Percentiles rank a stretch among this genome's conserved stretches.
Conservation (phyloP, 108 stramenopile genomes). For the Nannochloropsis salina region DNA sequence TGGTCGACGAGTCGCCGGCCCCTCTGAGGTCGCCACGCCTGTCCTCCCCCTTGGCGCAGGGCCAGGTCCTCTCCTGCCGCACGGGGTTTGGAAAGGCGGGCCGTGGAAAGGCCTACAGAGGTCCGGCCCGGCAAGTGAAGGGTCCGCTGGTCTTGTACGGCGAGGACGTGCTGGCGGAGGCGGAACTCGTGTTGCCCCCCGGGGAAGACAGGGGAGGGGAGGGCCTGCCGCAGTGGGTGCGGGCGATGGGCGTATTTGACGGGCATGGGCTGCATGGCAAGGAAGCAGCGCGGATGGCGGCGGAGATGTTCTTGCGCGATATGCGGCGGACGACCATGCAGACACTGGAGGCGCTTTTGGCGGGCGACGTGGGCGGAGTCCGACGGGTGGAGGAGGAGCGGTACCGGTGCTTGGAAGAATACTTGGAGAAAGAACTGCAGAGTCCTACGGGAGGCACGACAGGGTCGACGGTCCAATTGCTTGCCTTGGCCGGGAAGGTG, state of each 20-base stretch:
- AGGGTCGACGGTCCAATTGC: background rate
- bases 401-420: background rate
- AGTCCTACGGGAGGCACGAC: background rate
- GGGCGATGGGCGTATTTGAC: background rate
- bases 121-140: background rate
- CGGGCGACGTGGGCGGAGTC: background rate
- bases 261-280: background rate
- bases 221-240: background rate
- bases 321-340: background rate
- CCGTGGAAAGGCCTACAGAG: background rate
- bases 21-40: background rate
- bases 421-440: background rate
- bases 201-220: background rate
- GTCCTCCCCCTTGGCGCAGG: background rate
- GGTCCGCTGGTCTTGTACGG: background rate
- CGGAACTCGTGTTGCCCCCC: background rate
- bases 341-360: background rate
- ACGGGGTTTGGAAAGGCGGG: background rate
- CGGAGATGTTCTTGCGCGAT: background rate
- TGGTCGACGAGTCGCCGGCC: background rate
- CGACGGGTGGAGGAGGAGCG: background rate
- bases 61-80: background rate
- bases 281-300: background rate
- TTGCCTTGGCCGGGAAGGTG: background rate
- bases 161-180: background rate